Percentiles rank a stretch among this genome's conserved stretches.
phyloP scores from a whole-genome alignment of 1,284 basidiomycete species.

The Prillingera fragicola region DNA sequence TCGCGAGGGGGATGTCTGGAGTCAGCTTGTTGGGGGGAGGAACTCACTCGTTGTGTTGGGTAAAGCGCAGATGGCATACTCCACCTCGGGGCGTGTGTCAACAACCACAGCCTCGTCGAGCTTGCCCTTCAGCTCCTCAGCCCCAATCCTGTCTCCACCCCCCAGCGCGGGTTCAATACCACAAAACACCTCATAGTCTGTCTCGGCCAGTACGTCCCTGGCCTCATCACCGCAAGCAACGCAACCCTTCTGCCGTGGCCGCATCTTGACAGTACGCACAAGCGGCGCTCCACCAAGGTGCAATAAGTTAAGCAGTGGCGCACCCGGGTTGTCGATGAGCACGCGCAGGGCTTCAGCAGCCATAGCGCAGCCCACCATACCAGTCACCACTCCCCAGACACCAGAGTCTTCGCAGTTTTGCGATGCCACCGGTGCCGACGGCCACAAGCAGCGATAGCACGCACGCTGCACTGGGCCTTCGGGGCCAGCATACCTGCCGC shows the following conservation, averaged over 20 bases:
- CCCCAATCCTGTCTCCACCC: background rate
- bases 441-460: constrained; percentile 93
- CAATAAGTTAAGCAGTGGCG: constrained; percentile 28
- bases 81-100: constrained; percentile 74
- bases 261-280: constrained; percentile 76
- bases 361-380: constrained; percentile 85
- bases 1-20: constrained; percentile 39
- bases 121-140: constrained; percentile 4
- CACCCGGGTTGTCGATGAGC: constrained; percentile 66
- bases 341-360: constrained; percentile 85
- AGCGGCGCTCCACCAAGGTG: constrained; percentile 51
- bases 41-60: constrained; percentile 69
- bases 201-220: constrained; percentile 25
- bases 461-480: constrained; percentile 61
- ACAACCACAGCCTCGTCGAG: constrained; percentile 52
- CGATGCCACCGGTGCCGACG: constrained; percentile 57
- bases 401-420: constrained; percentile 81
- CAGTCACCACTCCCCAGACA: constrained; percentile 83
- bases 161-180: constrained; percentile 36
- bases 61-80: constrained; percentile 82
- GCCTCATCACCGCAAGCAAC: constrained; percentile 34
- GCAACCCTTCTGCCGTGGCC: constrained; percentile 51
- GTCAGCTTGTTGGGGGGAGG: constrained; percentile 7
- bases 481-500: constrained; percentile 14
- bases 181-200: constrained; percentile 73